Base-by-base conservation (phyloP, 2,329 filamentous ascomycete species). In the Colletotrichum sp. region DNA sequence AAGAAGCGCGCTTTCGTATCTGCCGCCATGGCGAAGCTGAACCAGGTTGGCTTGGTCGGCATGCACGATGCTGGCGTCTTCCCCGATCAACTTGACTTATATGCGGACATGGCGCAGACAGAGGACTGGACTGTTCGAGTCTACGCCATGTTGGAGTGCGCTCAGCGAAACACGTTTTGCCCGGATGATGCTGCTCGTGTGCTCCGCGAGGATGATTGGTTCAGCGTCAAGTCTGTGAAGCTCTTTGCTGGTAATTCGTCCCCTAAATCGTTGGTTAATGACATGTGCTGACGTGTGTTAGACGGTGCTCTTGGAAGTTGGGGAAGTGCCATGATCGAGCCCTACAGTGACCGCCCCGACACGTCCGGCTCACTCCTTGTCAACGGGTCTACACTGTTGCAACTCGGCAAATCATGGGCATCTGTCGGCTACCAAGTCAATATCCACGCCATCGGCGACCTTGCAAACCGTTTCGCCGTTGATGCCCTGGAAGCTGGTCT, bases 361-460 rank as follows among this genome's bases (percentile, higher is more conserved):
- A 91, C 89, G 0, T 90, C 88, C 0, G 93, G 93, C 15, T 93
- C 92, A 0, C 90, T 94, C 66, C 88, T 94, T 36, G 90, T 94
- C 70, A 93, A 93, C 80, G 88, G 90, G n/a, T 90, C 89, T 0
- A 87, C 89, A 5, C 85, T 94, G 68, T 88, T 87, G 1, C 81
- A 85, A 8, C 84, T 93, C 12, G 86, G 92, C 4, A 84, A 83
- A 13, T 82, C 89, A 32, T 95, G 93, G 93, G 89, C 92, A 19
- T 83, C 83, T 3, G 87, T 86, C 44, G 91, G 91, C 15, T 94
- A 89, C 79, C 93, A 94, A 80, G 92, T 94, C 72, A 93, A 93
- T 80, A 93, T 94, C 75, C 93, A 94, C 82, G 93, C 93, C 64
- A 94, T 94, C 74, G 93, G 93, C 11, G 93, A 95, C 82, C 86